These are phyloP conservation scores for Tulasnella calospora DNA, from an alignment of 768 basidiomycete genomes.

Conservation along the genomic window DNA sequence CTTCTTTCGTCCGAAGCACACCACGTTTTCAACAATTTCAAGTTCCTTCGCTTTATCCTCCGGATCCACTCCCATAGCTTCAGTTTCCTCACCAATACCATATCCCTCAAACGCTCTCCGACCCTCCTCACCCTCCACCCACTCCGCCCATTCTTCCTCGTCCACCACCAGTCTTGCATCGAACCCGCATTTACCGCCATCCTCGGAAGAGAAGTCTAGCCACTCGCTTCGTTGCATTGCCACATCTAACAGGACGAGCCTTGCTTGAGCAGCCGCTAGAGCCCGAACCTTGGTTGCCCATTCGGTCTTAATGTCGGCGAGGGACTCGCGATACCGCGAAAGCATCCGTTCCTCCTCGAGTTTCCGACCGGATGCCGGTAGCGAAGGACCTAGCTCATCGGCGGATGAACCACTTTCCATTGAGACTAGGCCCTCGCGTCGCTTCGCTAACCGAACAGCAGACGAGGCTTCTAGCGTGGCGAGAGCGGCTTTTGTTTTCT, in stretches of 20 bases:
- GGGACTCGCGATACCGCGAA: slow-evolving; percentile 29
- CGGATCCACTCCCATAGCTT: slow-evolving; percentile 38
- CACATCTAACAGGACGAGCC: slow-evolving; percentile 58
- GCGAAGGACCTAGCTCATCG: background rate
- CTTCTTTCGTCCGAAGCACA: slow-evolving; percentile 69
- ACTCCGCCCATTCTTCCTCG: slow-evolving; percentile 73
- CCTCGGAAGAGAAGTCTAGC: slow-evolving; percentile 43
- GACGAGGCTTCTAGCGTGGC: slow-evolving; percentile 1
- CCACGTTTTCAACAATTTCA: slow-evolving; percentile 52
- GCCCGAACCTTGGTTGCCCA: slow-evolving; percentile 66
- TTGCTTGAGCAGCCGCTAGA: slow-evolving; percentile 50
- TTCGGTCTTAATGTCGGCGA: slow-evolving; percentile 49
- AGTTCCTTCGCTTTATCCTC: slow-evolving; percentile 45
- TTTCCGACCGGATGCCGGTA: background rate
- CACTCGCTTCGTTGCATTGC: slow-evolving; percentile 60
- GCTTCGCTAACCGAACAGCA: slow-evolving; percentile 18
- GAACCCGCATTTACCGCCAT: slow-evolving; percentile 62
- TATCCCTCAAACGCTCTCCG: slow-evolving; percentile 62
- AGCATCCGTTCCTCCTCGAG: slow-evolving; percentile 48
- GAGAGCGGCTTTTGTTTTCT: background rate
- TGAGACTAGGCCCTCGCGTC: slow-evolving; percentile 25
- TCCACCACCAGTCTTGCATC: slow-evolving; percentile 79
- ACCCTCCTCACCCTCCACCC: slow-evolving; percentile 39
- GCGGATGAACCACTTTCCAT: slow-evolving; percentile 3
- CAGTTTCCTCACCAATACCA: slow-evolving; percentile 34